Conservation (phyloP, 2,329 filamentous ascomycete species). For the Apiospora arundinis region DNA sequence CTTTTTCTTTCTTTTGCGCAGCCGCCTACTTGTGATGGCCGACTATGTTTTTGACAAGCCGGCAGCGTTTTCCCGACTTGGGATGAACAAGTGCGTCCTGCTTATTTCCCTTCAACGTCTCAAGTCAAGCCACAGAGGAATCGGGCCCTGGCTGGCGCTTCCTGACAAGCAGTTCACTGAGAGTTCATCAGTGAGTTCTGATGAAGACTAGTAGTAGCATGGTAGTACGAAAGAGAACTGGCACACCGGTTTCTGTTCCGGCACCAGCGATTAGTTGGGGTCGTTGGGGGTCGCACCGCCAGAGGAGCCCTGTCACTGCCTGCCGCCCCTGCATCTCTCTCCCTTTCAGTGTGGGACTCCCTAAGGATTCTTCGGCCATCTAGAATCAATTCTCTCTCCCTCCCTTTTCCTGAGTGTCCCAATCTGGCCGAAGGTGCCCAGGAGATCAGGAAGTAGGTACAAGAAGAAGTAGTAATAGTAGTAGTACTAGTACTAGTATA, state of each 20-base stretch:
- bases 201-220: neutral
- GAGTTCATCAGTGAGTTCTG: neutral
- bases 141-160: neutral
- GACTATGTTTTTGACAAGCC: neutral
- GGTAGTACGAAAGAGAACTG: neutral
- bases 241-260: neutral
- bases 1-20: neutral
- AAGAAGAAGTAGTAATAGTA: too few relatives aligned
- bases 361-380: neutral
- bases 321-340: neutral
- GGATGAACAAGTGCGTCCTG: neutral
- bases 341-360: neutral
- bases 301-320: neutral
- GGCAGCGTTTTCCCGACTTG: neutral
- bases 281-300: neutral
- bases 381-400: neutral
- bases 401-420: neutral
- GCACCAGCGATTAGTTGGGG: neutral
- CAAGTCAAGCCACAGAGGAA: conserved; percentile 1
- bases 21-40: neutral
- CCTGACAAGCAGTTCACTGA: neutral
- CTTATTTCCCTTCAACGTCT: conserved; percentile 13
- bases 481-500: too few relatives aligned
- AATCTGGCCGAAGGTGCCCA: too few relatives aligned
- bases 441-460: too few relatives aligned